phyloP scores from a whole-genome alignment of 768 basidiomycete genomes.

The Dendrothele bispora region DNA sequence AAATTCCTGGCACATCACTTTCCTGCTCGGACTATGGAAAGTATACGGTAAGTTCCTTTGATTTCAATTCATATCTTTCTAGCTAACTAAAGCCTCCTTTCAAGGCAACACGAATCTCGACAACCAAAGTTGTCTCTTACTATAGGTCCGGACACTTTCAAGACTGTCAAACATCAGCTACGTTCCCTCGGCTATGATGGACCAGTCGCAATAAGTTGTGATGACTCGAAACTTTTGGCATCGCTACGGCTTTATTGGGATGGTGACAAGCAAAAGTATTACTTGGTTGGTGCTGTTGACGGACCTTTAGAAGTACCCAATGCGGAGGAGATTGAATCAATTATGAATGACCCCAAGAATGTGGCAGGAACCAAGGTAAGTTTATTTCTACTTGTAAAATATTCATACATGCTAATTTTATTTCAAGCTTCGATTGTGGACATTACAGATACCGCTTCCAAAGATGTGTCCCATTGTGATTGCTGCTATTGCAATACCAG shows the following conservation, averaged over 20 bases:
- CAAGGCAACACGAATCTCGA: too few species aligned
- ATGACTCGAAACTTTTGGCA: conserved; percentile 35
- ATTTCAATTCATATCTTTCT: background rate
- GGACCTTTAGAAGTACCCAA: conserved; percentile 22
- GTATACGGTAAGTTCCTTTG: conserved; percentile 13
- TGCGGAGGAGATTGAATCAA: conserved; percentile 12
- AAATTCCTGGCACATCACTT: conserved; percentile 19
- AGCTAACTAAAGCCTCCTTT: too few species aligned
- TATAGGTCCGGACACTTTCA: background rate
- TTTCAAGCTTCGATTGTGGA: conserved; percentile 37
- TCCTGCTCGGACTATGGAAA: conserved; percentile 13
- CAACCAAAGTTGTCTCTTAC: background rate
- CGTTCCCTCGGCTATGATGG: conserved; percentile 15
- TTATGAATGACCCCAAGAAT: conserved; percentile 10
- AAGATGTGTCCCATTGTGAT: conserved; percentile 34
- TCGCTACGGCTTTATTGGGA: conserved; percentile 26
- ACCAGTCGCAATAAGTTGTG: conserved; percentile 27
- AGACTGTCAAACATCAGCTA: background rate
- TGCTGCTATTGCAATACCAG: conserved; percentile 28
- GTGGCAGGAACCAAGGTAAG: conserved; percentile 19
- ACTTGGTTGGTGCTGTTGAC: conserved; percentile 22
- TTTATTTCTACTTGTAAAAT: background rate
- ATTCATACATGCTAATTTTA: background rate
- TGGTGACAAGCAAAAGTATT: conserved; percentile 10
- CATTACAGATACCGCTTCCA: conserved; percentile 27